Evolutionary conservation across 164 flowering plant species (phyloP).

Genomic region (Akebia trifoliata): DNA sequence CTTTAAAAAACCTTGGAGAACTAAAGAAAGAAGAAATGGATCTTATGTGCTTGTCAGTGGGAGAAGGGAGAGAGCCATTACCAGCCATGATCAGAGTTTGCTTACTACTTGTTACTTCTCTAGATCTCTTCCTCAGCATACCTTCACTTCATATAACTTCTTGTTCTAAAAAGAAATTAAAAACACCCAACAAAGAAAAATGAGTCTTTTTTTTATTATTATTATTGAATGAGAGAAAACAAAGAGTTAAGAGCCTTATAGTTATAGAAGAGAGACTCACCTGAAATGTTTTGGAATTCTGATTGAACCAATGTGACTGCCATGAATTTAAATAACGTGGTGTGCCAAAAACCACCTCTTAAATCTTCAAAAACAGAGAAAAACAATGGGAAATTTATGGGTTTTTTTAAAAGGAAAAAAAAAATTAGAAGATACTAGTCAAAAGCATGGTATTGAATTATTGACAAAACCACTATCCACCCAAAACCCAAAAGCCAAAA

Average conservation of each 20-base stretch:
- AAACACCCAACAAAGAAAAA: constrained; percentile 39
- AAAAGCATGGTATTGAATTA: too few species aligned
- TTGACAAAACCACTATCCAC: too few species aligned
- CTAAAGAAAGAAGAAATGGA: constrained; percentile 46
- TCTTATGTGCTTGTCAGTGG: constrained; percentile 24
- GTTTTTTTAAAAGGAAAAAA: neutral
- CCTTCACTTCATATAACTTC: too few species aligned
- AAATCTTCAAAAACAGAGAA: too few species aligned
- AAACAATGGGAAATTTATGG: neutral
- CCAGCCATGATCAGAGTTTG: constrained; percentile 50
- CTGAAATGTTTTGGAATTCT: neutral
- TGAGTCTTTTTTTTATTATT: constrained; percentile 9
- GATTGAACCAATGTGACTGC: constrained; percentile 1
- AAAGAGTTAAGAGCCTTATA: neutral
- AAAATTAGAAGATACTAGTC: too few species aligned
- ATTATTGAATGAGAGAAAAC: neutral
- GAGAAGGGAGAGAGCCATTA: too few species aligned
- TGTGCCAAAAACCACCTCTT: too few species aligned
- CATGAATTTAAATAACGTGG: constrained; percentile 2
- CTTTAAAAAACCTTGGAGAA: constrained; percentile 54
- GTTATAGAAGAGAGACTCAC: neutral
- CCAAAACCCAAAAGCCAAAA: too few species aligned
- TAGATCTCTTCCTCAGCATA: constrained; percentile 70
- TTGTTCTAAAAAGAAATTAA: constrained; percentile 10
- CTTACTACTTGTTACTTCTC: constrained; percentile 53